Evolutionary conservation across 768 basidiomycete species (phyloP), one percentile per base, ranked within the genome.

Genomic region (Pisolithus microcarpus): DNA sequence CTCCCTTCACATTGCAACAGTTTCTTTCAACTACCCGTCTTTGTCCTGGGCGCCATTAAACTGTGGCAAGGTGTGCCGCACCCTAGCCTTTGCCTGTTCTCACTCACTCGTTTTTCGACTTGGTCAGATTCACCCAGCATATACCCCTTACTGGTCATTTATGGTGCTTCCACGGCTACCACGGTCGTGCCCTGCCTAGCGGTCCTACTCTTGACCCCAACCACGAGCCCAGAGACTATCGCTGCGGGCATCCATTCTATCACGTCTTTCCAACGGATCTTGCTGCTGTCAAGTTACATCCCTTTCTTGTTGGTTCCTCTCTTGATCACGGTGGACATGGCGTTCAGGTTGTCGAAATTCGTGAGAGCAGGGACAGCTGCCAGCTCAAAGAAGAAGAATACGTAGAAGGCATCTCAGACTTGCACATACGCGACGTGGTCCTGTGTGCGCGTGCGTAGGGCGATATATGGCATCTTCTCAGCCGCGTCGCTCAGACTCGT

Each of bases 81-180:
- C 2, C 18, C 24, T 2, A 7, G 7, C n/a, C 50, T 5, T 51
- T 23, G 37, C 13, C 8, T 15, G n/a, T 10, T 3, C 28, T 4
- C 10, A 40, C 8, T 9, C n/a, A 13, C 9, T 43, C 37, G 43
- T 31, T 34, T 19, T 53, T 28, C 54, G n/a, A 16, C 24, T 18
- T 44, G 24, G 10, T n/a, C 58, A 84, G 82, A 72, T 50, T 75
- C 73, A 1, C 72, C 65, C 7, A 64, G 66, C 13, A 76, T 84
- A 42, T 86, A 85, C 60, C 69, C 79, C 11, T 72, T 90, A 30
- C 68, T 93, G 13, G 70, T 86, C 8, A 64, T 84, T 26, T 93
- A 92, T 65, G 87, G 75, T 26, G 85, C 87, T 0, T 88, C 86
- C 0, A 85, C 88, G 3, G 74, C 79, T 0, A 92, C 88, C 0